phyloP scores from a whole-genome alignment of 1,284 basidiomycete genomes.

The Athelia sp. region DNA sequence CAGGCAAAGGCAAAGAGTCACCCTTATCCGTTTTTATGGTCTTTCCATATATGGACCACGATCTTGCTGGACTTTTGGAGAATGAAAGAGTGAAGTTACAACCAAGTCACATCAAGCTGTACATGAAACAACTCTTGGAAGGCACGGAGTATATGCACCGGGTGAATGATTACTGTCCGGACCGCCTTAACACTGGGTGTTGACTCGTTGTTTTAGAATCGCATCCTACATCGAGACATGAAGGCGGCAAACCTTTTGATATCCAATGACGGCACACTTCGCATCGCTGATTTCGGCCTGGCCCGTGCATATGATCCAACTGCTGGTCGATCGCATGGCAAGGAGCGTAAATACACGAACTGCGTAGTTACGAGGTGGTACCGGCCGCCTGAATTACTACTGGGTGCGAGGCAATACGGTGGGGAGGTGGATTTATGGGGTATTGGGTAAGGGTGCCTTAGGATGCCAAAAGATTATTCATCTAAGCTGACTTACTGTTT shows the following conservation, averaged over 20 bases:
- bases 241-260: constrained; percentile 98
- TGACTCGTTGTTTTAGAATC: constrained; percentile 56
- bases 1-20: constrained; percentile 56
- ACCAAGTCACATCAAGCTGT: constrained; percentile 88
- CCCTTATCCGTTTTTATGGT: constrained; percentile 95
- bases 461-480: constrained; percentile 7
- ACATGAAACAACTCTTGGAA: constrained; percentile 92
- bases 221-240: constrained; percentile 97
- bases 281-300: constrained; percentile 96
- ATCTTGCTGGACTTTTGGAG: constrained; percentile 91
- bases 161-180: constrained; percentile 35
- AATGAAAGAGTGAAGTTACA: constrained; percentile 81
- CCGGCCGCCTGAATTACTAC: constrained; percentile 89
- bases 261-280: constrained; percentile 75
- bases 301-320: constrained; percentile 72
- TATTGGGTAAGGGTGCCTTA: constrained; percentile 64
- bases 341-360: constrained; percentile 84
- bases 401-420: constrained; percentile 87
- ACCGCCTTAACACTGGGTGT: constrained; percentile 7
- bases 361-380: constrained; percentile 99
- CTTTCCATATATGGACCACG: constrained; percentile 99
- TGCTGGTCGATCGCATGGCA: constrained; percentile 38
- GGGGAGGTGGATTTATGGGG: constrained; percentile 98
- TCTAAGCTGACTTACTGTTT: constrained; percentile 7
- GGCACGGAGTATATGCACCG: constrained; percentile 95